A percentile compares a stretch with the other conserved stretches of the same genome.
Conservation (phyloP, 1,284 basidiomycete genomes). For the Psilocybe mexicana region DNA sequence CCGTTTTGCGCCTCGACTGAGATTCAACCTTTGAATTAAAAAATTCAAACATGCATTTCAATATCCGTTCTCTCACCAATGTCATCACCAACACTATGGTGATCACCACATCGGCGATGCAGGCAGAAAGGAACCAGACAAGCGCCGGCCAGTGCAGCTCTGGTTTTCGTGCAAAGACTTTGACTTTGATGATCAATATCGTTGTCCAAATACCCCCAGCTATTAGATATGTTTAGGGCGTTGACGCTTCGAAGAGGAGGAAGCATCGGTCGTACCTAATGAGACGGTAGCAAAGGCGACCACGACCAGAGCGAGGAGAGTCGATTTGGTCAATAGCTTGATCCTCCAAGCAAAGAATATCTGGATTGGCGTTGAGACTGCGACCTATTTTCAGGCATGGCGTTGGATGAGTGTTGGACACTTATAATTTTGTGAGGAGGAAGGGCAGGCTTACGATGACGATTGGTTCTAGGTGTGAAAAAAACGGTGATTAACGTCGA, state of each 20-base stretch:
- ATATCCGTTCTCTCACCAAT: conserved; percentile 31
- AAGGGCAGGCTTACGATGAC: conserved; percentile 30
- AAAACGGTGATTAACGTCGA: background rate
- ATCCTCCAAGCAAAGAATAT: conserved; percentile 56
- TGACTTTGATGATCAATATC: conserved; percentile 32
- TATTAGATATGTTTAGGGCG: conserved; percentile 16
- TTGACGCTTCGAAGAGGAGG: no score
- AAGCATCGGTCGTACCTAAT: conserved; percentile 29
- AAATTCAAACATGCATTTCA: no score
- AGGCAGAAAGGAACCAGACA: conserved; percentile 49
- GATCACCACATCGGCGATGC: conserved; percentile 47
- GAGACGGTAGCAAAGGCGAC: conserved; percentile 38
- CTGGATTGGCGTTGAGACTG: conserved; percentile 52
- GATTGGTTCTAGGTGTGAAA: conserved; percentile 30
- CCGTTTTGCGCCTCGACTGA: conserved; percentile 44
- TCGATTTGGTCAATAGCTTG: conserved; percentile 41
- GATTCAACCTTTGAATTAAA: no score
- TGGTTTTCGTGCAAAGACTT: conserved; percentile 41
- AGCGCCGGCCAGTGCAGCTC: conserved; percentile 44
- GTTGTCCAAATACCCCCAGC: conserved; percentile 50
- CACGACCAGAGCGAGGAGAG: conserved; percentile 38
- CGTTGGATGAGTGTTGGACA: no score
- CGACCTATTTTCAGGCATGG: conserved; percentile 31
- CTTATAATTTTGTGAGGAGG: background rate
- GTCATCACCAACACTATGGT: conserved; percentile 44